Evolutionary conservation across 345 rosid genomes (phyloP), one percentile per base, ranked within the genome.

Genomic region (Citrus cavaleriei): DNA sequence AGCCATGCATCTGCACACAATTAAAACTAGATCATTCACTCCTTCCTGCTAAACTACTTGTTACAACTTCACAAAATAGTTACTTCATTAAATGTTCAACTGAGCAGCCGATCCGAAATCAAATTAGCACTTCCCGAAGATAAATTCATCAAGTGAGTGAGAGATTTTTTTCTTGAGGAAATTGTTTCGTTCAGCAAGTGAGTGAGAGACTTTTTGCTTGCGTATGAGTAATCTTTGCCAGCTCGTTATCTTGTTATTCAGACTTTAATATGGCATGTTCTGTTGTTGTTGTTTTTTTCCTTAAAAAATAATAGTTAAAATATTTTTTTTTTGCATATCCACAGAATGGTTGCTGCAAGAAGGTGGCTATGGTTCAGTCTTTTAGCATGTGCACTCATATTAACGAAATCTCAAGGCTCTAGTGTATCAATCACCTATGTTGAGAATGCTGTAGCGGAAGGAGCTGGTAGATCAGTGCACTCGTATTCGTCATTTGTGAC

Each of bases 381-480:
- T 75, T 67, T 87, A 57, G 80, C 78, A 35, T 86, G 79, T 81
- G 80, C 84, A 62, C 54, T 92, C 76, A 49, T 84, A 25, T 61
- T 89, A 64, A 66, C 82, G 74, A 85, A 70, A 76, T 71, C 88
- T 35, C 81, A 92, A 70, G 95, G 91, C 42, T 77, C 77, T 62
- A 79, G 78, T 69, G 93, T 88, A 9, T 76, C 70, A 68, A 95
- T 92, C 70, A 91, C 96, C 30, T 86, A 76, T 77, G 89, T 93
- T 54, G 73, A 72, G 40, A 90, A 78, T 82, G 98, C 92, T 28
- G 93, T 90, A 16, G 88, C 90, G 4, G 91, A 86, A 84, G 98
- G 98, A 81, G 99, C 96, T 46, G 99, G 99, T 95, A 76, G 89
- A 59, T 63, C 19, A 64, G 37, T 14, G 51, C 21, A 10, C 79